These are phyloP conservation scores for Pyrenophora teres DNA, from an alignment of 2,329 filamentous ascomycete genomes.

Conservation along the genomic window DNA sequence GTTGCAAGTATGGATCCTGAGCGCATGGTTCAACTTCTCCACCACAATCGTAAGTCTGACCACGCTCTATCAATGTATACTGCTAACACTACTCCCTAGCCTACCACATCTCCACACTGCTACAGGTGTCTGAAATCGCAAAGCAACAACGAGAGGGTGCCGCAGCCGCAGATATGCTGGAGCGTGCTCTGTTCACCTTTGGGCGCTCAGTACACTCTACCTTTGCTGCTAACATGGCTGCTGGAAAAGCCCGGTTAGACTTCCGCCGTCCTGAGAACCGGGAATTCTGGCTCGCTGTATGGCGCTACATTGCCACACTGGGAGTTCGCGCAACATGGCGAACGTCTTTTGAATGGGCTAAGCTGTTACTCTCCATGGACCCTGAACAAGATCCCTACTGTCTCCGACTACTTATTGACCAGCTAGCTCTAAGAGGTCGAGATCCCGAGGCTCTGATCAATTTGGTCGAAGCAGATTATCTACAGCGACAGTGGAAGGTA, in stretches of 20 bases:
- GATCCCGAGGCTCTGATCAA: constrained; percentile 78
- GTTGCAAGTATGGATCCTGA: constrained; percentile 87
- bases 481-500: constrained; percentile 54
- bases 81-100: constrained; percentile 52
- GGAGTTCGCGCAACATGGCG: constrained; percentile 90
- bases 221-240: constrained; percentile 75
- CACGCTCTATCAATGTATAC: neutral
- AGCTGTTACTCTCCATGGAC: constrained; percentile 77
- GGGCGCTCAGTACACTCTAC: constrained; percentile 85
- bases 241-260: constrained; percentile 79
- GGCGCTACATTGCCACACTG: constrained; percentile 84
- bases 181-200: constrained; percentile 90
- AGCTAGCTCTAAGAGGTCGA: constrained; percentile 79
- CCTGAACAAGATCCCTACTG: constrained; percentile 78
- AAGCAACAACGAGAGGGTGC: constrained; percentile 90
- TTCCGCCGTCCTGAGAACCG: constrained; percentile 85
- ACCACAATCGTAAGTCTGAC: constrained; percentile 60
- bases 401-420: constrained; percentile 78
- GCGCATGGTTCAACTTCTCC: constrained; percentile 75
- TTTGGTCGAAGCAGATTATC: constrained; percentile 62
- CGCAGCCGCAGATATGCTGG: constrained; percentile 82
- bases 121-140: constrained; percentile 90
- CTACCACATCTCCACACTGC: constrained; percentile 91
- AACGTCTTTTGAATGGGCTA: constrained; percentile 92
- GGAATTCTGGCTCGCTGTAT: constrained; percentile 88